Percentiles rank a stretch among this genome's conserved stretches.
These are phyloP conservation scores for Rosa rugosa DNA, from an alignment of 306 rosid genomes.

Conservation along the genomic window DNA sequence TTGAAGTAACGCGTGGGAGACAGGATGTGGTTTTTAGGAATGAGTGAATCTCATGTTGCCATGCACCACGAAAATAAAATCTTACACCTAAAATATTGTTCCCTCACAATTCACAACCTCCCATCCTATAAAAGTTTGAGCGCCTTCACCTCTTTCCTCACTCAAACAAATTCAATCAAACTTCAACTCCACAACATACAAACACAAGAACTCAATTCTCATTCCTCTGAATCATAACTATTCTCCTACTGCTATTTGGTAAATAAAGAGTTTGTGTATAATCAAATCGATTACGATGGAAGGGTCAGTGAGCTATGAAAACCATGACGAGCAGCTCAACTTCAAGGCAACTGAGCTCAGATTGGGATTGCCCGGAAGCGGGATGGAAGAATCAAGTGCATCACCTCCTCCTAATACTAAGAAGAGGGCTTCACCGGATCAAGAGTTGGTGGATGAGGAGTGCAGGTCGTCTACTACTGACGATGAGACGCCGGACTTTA, in stretches of 20 bases:
- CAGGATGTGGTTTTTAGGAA: constrained; percentile 11
- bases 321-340: constrained; percentile 36
- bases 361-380: constrained; percentile 62
- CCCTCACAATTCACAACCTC: constrained; percentile 13
- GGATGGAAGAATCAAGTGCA: constrained; percentile 22
- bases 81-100: constrained; percentile 39
- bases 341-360: constrained; percentile 61
- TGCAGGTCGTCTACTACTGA: constrained; percentile 23
- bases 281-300: constrained; percentile 27
- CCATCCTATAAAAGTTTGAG: constrained; percentile 43
- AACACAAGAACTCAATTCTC: background rate
- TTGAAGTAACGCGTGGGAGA: constrained; percentile 38
- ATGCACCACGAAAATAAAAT: constrained; percentile 38
- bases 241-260: background rate
- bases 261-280: background rate
- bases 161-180: constrained; percentile 7
- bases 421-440: constrained; percentile 51
- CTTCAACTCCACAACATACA: background rate
- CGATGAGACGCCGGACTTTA: constrained; percentile 16
- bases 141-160: constrained; percentile 10
- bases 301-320: constrained; percentile 28
- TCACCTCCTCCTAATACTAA: constrained; percentile 19
- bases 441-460: constrained; percentile 20
- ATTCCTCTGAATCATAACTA: background rate
- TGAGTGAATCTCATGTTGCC: constrained; percentile 27